These are phyloP conservation scores for Cucumis cinereus DNA, from an alignment of 306 rosid genomes.

Conservation along the genomic window DNA sequence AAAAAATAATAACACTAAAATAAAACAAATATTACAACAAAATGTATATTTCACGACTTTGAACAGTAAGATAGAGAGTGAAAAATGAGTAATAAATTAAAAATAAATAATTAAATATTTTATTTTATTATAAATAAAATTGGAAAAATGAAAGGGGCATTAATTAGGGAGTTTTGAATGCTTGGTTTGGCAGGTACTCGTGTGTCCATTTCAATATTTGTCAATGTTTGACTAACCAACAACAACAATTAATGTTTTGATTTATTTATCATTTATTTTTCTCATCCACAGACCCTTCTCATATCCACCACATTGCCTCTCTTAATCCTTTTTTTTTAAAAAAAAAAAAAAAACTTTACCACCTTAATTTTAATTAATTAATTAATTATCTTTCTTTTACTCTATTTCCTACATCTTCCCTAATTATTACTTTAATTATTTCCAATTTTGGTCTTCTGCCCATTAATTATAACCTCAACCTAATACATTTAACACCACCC, in stretches of 20 bases:
- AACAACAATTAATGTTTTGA: constrained; percentile 7
- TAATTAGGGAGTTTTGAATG: constrained; percentile 4
- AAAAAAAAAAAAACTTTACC: no score
- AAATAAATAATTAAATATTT: no score
- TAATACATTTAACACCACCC: no score
- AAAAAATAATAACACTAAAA: no score
- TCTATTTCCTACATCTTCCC: no score
- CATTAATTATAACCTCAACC: no score
- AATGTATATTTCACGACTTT: no score
- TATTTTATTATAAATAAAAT: no score
- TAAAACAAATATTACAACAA: not conserved
- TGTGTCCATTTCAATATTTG: constrained; percentile 11
- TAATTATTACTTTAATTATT: no score
- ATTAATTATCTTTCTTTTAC: not conserved
- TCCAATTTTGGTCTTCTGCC: no score
- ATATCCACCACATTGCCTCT: constrained; percentile 3
- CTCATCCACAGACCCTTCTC: not conserved
- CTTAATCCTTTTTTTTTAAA: not conserved
- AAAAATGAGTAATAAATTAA: no score
- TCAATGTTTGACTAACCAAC: constrained; percentile 10
- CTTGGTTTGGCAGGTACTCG: constrained; percentile 12
- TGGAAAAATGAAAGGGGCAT: not conserved
- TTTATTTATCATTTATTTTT: constrained; percentile 1
- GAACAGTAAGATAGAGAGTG: no score
- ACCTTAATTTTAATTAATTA: not conserved